Evolutionary conservation across 2,329 filamentous ascomycete species (phyloP), one percentile per base, ranked within the genome.

Genomic region (Capronia americana): DNA sequence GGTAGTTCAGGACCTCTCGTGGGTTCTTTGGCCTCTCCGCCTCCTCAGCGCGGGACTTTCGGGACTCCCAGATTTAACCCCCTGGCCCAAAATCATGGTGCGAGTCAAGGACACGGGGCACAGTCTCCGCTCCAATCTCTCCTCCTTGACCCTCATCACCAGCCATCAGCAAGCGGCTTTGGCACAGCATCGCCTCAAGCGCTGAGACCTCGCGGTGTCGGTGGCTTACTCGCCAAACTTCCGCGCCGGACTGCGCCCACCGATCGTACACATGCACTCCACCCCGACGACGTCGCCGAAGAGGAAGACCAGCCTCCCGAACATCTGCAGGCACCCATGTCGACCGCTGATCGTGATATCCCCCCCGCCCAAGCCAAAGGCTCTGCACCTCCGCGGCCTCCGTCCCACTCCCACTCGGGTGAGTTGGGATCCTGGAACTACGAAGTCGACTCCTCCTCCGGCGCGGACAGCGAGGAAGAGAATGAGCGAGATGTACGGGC

Each of bases 71-170:
- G 68, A 53, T 65, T 65, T 32, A 60, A 41, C 34, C 54, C 63
- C 32, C 61, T 63, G 55, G 51, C 34, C 55, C 60, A 64, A 56
- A 53, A 53, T 54, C 60, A 59, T 24, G 61, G 50, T 17, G 60
- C 58, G 24, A 44, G 58, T 5, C 60, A 61, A 34, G 63, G 55
- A 20, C 65, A 63, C 28, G 28, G 53, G 14, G 53, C 10, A n/a
- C 70, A 68, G 38, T 55, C 70, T 1, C 79, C 78, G 12, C 74
- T 77, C 14, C 77, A 79, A 11, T 82, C 80, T 8, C 74, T 82
- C 24, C 76, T 82, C n/a, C 76, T 82, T 17, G 80, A 82, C 68
- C 79, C 79, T 28, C 80, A 81, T 66, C 80, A 82, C 67, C 80
- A 82, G 63, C 80, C 80, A 12, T 78, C n/a, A 76, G 75, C 10